Conservation (phyloP, 75 land plant species). For the Pseudotsuga menziesii region DNA sequence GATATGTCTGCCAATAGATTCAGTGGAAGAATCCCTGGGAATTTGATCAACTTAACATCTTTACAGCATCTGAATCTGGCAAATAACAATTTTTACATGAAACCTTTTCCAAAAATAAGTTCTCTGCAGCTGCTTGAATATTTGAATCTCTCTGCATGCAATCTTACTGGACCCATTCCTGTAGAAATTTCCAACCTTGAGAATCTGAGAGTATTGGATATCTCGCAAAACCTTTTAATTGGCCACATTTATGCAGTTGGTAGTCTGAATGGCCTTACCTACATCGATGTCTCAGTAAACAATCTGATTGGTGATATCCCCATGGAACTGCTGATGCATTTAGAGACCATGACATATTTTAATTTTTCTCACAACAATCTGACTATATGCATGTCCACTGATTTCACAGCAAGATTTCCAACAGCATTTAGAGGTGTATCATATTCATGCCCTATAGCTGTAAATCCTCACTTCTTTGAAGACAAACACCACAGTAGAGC, state of each 20-base stretch:
- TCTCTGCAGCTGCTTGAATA: constrained; percentile 31
- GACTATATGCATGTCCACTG: constrained; percentile 32
- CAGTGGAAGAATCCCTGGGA: constrained; percentile 28
- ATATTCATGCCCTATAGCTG: constrained; percentile 48
- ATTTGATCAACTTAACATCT: constrained; percentile 16
- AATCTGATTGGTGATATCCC: constrained; percentile 65
- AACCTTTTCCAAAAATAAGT: constrained; percentile 33
- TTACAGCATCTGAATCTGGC: constrained; percentile 67
- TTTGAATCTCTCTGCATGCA: constrained; percentile 59
- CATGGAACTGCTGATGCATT: constrained; percentile 8
- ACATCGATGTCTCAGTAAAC: constrained; percentile 62
- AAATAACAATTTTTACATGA: constrained; percentile 31
- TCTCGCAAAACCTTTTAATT: constrained; percentile 50
- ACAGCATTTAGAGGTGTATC: constrained; percentile 31
- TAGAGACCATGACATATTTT: constrained; percentile 38
- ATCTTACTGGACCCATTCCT: constrained; percentile 50
- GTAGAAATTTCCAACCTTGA: constrained; percentile 24
- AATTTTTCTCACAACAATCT: constrained; percentile 67
- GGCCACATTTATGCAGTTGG: constrained; percentile 36
- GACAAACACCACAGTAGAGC: constrained; percentile 9
- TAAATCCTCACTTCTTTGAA: constrained; percentile 14
- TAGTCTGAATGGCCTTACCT: constrained; percentile 19
- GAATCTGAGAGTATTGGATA: constrained; percentile 39
- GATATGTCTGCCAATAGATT: constrained; percentile 63
- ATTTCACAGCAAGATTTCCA: constrained; percentile 16